Evolutionary conservation across 257 asterid genomes (phyloP), one percentile per base, ranked within the genome.

Genomic region (Rauvolfia tetraphylla): DNA sequence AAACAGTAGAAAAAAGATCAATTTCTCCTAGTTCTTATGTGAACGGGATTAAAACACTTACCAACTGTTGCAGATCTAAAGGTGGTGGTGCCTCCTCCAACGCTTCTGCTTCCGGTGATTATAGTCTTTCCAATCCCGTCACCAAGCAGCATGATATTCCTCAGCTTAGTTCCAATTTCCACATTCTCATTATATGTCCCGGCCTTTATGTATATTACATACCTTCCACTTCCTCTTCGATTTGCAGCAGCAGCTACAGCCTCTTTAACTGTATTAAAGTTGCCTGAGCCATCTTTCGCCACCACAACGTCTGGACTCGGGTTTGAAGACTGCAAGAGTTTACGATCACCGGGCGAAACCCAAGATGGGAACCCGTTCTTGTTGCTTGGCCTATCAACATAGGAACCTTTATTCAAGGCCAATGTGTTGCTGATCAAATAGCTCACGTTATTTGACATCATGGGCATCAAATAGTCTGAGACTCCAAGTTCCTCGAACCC

Each of bases 121-220:
- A 92, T 84, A 0, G 98, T 94, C 80, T 49, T 87, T 75, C 97
- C 97, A 71, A 92, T 94, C 0, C 97, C 98, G 73, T 92, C 98
- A 25, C 97, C 98, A 65, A 90, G 62, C 76, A 94, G 73, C 96
- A 87, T 94, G 5, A 94, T 86, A 83, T 92, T 88, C 87, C 61
- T 84, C 82, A 87, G 71, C 27, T 70, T 57, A 10, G 38, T 62
- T 39, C 79, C 95, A 27, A 95, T 88, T 2, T 85, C 84, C 75
- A 93, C 96, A 76, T 89, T 91, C 83, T 95, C 99, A 31, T 53
- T 79, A 31, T 95, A 95, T 17, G 81, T 83, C 71, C 99, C 99
- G n/a, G 83, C 87, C 76, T 86, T 91, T 76, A 95, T 90, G 39
- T 86, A 61, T 46, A 95, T 95, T 78, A 95, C 92, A 18, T 58